phyloP scores from a whole-genome alignment of 2,329 filamentous ascomycete genomes.

The Pseudogymnoascus sp. region DNA sequence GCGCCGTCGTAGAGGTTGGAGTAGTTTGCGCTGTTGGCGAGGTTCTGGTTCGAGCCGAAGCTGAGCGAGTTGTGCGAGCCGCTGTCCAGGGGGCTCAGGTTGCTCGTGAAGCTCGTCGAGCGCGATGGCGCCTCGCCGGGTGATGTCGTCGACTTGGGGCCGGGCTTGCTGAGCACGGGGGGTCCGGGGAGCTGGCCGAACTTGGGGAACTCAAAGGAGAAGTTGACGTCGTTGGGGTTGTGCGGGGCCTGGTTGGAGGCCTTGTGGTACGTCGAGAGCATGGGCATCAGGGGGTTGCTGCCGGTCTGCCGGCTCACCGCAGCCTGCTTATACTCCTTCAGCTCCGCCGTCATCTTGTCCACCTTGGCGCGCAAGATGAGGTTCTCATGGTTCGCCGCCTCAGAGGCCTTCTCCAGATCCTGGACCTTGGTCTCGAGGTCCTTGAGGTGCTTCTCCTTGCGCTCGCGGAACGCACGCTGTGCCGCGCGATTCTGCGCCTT shows the following conservation, averaged over 20 bases:
- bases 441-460: slow-evolving; percentile 86
- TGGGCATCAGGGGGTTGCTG: slow-evolving; percentile 17
- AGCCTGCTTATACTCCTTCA: slow-evolving; percentile 86
- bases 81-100: slow-evolving; percentile 30
- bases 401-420: slow-evolving; percentile 72
- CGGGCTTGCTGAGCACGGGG: slow-evolving; percentile 17
- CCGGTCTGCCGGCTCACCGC: slow-evolving; percentile 35
- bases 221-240: slow-evolving; percentile 67
- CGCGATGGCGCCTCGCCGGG: slow-evolving; percentile 10
- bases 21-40: slow-evolving; percentile 29
- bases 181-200: slow-evolving; percentile 66
- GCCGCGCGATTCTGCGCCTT: slow-evolving; percentile 94
- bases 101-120: slow-evolving; percentile 9
- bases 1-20: slow-evolving; percentile 43
- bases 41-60: slow-evolving; percentile 17
- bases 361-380: slow-evolving; percentile 75
- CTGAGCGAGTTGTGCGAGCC: slow-evolving; percentile 30
- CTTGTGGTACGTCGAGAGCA: not conserved
- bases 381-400: slow-evolving; percentile 80
- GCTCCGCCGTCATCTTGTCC: slow-evolving; percentile 74
- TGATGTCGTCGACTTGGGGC: slow-evolving; percentile 22
- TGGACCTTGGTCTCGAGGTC: slow-evolving; percentile 73
- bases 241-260: slow-evolving; percentile 24
- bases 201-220: slow-evolving; percentile 92
- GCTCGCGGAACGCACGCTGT: slow-evolving; percentile 86